Percentiles rank a stretch among this genome's conserved stretches.
Evolutionary conservation across 1,284 basidiomycete genomes (phyloP).

Genomic region (Cutaneotrichosporon mucoides): DNA sequence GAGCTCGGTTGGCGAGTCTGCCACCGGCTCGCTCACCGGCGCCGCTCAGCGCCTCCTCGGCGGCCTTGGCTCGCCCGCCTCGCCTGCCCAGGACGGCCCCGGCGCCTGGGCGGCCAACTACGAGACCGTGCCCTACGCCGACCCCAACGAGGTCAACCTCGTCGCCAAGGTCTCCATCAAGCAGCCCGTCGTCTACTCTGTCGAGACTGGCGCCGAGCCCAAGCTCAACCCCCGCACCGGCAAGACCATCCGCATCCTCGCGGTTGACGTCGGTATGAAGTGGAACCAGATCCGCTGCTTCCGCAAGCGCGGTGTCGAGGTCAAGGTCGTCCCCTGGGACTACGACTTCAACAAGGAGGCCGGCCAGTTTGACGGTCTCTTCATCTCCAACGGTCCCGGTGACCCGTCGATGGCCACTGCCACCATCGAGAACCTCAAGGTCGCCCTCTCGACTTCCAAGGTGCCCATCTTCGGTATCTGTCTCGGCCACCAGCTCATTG

Average conservation of each 20-base stretch:
- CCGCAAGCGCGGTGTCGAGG: constrained; percentile 83
- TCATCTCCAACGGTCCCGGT: constrained; percentile 97
- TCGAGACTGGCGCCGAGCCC: constrained; percentile 52
- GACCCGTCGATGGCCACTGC: constrained; percentile 81
- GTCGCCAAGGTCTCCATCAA: constrained; percentile 81
- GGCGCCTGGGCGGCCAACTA: constrained; percentile 75
- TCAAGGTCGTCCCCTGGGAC: constrained; percentile 97
- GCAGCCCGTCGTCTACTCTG: constrained; percentile 65
- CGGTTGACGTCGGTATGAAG: constrained; percentile 98
- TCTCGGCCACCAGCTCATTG: constrained; percentile 95
- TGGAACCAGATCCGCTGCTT: constrained; percentile 99
- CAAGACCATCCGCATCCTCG: constrained; percentile 77
- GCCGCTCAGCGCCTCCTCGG: constrained; percentile 47
- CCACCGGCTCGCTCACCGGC: constrained; percentile 39
- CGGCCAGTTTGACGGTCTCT: constrained; percentile 88
- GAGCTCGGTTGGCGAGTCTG: constrained; percentile 22
- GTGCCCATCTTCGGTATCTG: constrained; percentile 98
- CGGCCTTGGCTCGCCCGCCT: constrained; percentile 23
- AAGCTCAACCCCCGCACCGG: constrained; percentile 71
- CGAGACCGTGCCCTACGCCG: constrained; percentile 73
- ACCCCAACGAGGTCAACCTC: constrained; percentile 87
- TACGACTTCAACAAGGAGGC: constrained; percentile 78
- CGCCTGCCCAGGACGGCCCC: constrained; percentile 16
- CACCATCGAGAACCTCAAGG: constrained; percentile 69
- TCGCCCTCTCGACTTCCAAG: constrained; percentile 67